A percentile compares a stretch with the other conserved stretches of the same genome.
Evolutionary conservation across 2,329 filamentous ascomycete species (phyloP).

Genomic region (Talaromyces sp.): DNA sequence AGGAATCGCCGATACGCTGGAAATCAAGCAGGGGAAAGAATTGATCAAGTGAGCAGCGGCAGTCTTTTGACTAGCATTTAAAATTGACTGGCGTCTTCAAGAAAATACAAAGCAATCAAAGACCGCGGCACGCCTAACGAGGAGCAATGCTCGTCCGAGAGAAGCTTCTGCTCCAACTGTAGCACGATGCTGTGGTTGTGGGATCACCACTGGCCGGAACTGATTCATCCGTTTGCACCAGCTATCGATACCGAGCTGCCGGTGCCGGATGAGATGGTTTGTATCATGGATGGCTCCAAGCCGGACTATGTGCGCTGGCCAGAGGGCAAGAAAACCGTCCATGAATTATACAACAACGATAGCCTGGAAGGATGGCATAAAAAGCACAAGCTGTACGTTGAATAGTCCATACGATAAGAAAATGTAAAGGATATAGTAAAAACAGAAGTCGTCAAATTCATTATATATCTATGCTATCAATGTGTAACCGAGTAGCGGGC

Average conservation of each 20-base stretch:
- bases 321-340: conserved; percentile 42
- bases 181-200: conserved; percentile 45
- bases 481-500: not conserved
- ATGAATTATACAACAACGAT: conserved; percentile 32
- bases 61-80: conserved; percentile 1
- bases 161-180: conserved; percentile 45
- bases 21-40: conserved; percentile 38
- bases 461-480: not conserved
- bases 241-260: conserved; percentile 46
- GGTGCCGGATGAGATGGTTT: conserved; percentile 44
- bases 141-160: conserved; percentile 37
- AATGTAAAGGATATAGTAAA: not conserved
- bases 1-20: conserved; percentile 37
- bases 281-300: conserved; percentile 40
- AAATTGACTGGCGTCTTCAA: conserved; percentile 14
- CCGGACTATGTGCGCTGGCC: conserved; percentile 44
- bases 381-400: conserved; percentile 31
- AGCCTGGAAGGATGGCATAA: conserved; percentile 46
- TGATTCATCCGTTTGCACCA: conserved; percentile 47
- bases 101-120: conserved; percentile 43
- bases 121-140: conserved; percentile 38
- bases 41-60: conserved; percentile 37
- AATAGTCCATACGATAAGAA: conserved; percentile 17
- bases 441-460: not conserved
- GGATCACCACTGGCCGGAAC: conserved; percentile 43